Base-by-base conservation (phyloP, 2,329 filamentous ascomycete genomes). In the Elsinoe perseae region DNA sequence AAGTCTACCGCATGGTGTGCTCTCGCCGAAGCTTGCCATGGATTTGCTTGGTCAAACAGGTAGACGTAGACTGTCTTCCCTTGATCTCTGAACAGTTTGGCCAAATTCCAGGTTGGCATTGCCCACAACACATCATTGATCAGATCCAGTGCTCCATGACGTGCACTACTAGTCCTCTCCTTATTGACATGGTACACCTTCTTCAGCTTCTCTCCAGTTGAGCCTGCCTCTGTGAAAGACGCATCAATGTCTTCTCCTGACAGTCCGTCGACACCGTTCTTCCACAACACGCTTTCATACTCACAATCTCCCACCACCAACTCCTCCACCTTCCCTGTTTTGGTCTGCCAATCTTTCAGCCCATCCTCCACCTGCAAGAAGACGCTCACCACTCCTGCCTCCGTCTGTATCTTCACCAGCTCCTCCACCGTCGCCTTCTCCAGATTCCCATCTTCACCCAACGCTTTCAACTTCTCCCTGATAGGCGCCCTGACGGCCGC, bases 1-100 rank as follows among this genome's bases (percentile, higher is more conserved):
- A 78, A 62, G 59, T 78, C 75, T 1, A 78, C 71, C 0, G 72
- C 75, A 57, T 78, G 75, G 36, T 78, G 75, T 1, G 75, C 66
- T 0, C 75, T 67, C 7, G 69, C 73, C 0, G 74, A 77, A 0
- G 69, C 54, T 50, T 77, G 75, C 72, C 72, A 77, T 4, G 75
- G 75, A 32, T 78, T 78, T 0, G 65, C 48, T 54, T 78, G 71
- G 36, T 78, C 75, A 1, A 77, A 59, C 0, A 75, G 59, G 34
- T 73, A 77, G 28, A 66, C 66, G 57, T 70, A 77, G 1, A 67
- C 68, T 7, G 56, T 46, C 27, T 65, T 69, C 8, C 65, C 63
- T 1, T 56, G 38, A 3, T 44, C 27, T 30, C 56, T 57, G 56
- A 64, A 62, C 28, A 48, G 23, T 20, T 59, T 42, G 12, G 59